Percentiles rank a stretch among this genome's conserved stretches.
phyloP scores from a whole-genome alignment of 345 rosid genomes.

The Litchi chinensis region DNA sequence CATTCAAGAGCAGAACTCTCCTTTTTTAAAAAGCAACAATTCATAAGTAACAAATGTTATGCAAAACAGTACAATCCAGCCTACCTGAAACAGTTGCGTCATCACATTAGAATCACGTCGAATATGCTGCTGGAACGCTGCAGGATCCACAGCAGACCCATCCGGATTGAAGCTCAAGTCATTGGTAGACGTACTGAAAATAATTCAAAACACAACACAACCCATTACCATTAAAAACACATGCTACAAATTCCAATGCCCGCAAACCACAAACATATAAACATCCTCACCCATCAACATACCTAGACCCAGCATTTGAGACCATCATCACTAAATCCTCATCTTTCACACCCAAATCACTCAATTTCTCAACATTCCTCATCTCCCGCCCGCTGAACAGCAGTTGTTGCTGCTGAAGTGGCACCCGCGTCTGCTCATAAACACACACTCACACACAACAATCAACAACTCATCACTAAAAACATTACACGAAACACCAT shows the following conservation, averaged over 20 bases:
- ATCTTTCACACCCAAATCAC: constrained; percentile 84
- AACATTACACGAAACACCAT: background rate
- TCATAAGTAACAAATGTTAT: background rate
- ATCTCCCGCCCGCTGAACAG: constrained; percentile 85
- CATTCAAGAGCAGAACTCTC: background rate
- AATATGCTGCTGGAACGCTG: constrained; percentile 84
- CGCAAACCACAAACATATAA: background rate
- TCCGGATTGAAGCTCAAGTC: constrained; percentile 71
- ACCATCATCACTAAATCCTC: constrained; percentile 97
- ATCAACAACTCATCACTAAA: background rate
- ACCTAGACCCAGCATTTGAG: constrained; percentile 59
- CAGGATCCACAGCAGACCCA: constrained; percentile 91
- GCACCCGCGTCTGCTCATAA: constrained; percentile 69
- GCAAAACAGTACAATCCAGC: constrained; percentile 8
- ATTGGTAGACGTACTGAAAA: constrained; percentile 55
- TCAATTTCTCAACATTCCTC: constrained; percentile 70
- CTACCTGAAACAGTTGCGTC: constrained; percentile 85
- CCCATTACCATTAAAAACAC: constrained; percentile 11
- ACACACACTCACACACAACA: background rate
- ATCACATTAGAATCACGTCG: constrained; percentile 72
- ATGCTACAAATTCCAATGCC: background rate
- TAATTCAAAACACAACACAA: background rate
- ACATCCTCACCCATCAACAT: background rate
- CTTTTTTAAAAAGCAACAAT: background rate
- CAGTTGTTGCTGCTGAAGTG: constrained; percentile 87